Evolutionary conservation across 768 basidiomycete genomes (phyloP), one percentile per base, ranked within the genome.

Genomic region (Suillus variegatus): DNA sequence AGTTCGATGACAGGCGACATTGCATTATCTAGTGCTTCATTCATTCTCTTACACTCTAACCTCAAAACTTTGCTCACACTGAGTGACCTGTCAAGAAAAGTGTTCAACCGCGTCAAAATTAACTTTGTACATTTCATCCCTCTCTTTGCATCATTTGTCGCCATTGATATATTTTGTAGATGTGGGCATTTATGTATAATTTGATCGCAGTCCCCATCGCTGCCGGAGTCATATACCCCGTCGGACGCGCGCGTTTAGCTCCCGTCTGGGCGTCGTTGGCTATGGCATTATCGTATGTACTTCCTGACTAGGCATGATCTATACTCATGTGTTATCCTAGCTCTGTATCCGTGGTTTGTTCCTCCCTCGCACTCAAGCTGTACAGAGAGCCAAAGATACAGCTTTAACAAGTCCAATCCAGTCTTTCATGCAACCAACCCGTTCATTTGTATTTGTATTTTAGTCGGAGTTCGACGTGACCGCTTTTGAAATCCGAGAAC

Each of bases 221-320:
- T 2, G 92, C 91, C 1, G 93, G 93, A 0, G 89, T 85, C 6
- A 80, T 94, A 18, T 93, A 92, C 72, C 88, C 91, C 8, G 82
- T 84, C n/a, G 82, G 85, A 13, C 87, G 86, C 66, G 81, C 82
- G n/a, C 81, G 90, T 65, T 86, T 88, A 62, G 81, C 81, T 43
- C 92, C 94, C 2, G 90, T 93, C 3, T 94, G 91, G 91, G 87
- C 89, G 13, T 90, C 92, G 1, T 76, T 93, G 12, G 87, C 89
- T 0, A 94, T 93, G 92, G 91, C 92, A 35, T 74, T 92, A 60
- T 89, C 88, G 87, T 89, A 70, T 79, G 87, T 65, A 13, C 40
- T n/a, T 6, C 51, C 32, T 25, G 41, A 52, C 49, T 43, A 32
- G 67, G 62, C 49, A 10, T 28, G 25, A 13, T 13, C 9, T 20